Percentiles rank a stretch among this genome's conserved stretches.
phyloP scores from a whole-genome alignment of 106 monocot species.

The Xerophyta viscosa region DNA sequence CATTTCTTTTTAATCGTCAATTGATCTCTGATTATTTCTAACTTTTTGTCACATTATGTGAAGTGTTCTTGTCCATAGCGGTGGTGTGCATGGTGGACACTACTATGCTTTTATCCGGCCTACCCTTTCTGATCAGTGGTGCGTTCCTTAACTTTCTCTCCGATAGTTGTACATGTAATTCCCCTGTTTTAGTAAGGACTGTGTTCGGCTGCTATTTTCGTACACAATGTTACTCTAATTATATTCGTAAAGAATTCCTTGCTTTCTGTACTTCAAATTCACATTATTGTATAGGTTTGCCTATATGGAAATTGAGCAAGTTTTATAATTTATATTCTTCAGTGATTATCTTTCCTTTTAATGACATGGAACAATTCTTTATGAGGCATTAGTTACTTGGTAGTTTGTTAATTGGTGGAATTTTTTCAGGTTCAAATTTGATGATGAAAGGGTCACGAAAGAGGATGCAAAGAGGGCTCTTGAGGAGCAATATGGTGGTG shows the following conservation, averaged over 20 bases:
- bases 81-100: conserved; percentile 78
- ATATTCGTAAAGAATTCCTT: too few species aligned
- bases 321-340: too few species aligned
- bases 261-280: too few species aligned
- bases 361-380: too few species aligned
- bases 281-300: neutral
- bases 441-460: conserved; percentile 97
- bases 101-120: conserved; percentile 86
- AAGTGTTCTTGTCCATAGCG: conserved; percentile 83
- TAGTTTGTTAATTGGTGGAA: neutral
- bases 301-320: neutral
- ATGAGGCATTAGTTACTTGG: neutral
- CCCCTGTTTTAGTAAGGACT: too few species aligned
- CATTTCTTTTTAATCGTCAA: too few species aligned
- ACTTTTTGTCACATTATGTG: too few species aligned
- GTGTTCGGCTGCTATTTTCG: too few species aligned
- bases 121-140: conserved; percentile 73
- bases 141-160: conserved; percentile 6
- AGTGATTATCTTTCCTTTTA: too few species aligned
- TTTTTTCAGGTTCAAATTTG: conserved; percentile 87
- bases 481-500: conserved; percentile 98
- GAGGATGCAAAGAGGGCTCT: conserved; percentile 91
- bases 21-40: too few species aligned
- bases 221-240: too few species aligned
- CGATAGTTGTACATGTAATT: neutral